A percentile compares a stretch with the other conserved stretches of the same genome.
Evolutionary conservation across 306 rosid species (phyloP).

Genomic region (Crotalaria pallida): DNA sequence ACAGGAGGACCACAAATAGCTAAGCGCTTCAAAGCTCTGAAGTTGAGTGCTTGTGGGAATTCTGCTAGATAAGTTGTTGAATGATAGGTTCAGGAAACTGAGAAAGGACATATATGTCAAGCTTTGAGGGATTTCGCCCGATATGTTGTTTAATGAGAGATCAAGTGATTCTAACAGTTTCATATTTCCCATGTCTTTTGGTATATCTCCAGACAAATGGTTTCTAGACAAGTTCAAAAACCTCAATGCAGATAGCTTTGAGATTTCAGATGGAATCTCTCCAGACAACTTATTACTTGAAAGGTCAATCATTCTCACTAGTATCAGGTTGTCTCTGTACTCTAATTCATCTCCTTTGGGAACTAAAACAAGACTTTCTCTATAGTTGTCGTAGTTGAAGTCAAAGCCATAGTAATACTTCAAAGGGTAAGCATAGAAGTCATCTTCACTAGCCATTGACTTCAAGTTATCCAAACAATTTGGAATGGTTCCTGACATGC

Average conservation of each 20-base stretch:
- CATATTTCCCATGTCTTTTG: constrained; percentile 22
- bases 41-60: constrained; percentile 31
- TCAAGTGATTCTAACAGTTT: constrained; percentile 29
- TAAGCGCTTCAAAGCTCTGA: constrained; percentile 25
- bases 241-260: constrained; percentile 1
- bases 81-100: constrained; percentile 22
- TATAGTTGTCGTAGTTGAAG: constrained; percentile 11
- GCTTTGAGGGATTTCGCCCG: constrained; percentile 32
- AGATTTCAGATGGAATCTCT: constrained; percentile 5
- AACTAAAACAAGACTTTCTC: constrained; percentile 8
- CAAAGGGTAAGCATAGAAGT: constrained; percentile 11
- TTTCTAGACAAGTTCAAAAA: constrained; percentile 28
- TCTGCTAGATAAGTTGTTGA: constrained; percentile 23
- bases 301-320: constrained; percentile 33
- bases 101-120: constrained; percentile 15
- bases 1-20: constrained; percentile 33
- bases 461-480: constrained; percentile 27
- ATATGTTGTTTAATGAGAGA: constrained; percentile 18
- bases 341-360: constrained; percentile 32
- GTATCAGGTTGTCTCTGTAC: constrained; percentile 18
- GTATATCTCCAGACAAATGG: constrained; percentile 18
- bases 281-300: constrained; percentile 26
- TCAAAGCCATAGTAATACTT: background rate
- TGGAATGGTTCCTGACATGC: constrained; percentile 35
- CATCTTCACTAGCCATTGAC: constrained; percentile 23